Evolutionary conservation across 192 early-diverging fungal genomes (phyloP), one percentile per base, ranked within the genome.

Genomic region (Linnemannia hyalina): DNA sequence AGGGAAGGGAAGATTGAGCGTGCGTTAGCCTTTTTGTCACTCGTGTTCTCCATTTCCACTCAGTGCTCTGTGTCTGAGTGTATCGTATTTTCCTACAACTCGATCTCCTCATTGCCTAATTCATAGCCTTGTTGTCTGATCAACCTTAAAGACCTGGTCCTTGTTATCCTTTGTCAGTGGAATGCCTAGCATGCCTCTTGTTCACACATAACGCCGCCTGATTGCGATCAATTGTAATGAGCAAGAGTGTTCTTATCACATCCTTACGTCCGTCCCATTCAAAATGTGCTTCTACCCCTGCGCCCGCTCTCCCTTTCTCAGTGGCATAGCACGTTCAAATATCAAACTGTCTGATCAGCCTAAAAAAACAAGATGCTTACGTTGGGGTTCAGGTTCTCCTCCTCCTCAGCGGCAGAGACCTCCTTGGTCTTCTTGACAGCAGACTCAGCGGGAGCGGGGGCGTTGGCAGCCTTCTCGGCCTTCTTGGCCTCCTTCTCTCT

Each of bases 401-500:
- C 96, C 73, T 89, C 93, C 42, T 96, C 96, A 76, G 95, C 95
- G 26, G 93, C 93, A 57, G 89, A 88, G 42, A 82, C 81, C 71
- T 91, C 88, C 74, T 87, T 80, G 75, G 88, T 78, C 46, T 82
- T 83, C 35, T 89, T 81, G 40, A 69, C 80, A 44, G 89, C 91
- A 57, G 90, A 82, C 16, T 87, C 80, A 32, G 89, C 87, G 36
- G 93, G 90, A 29, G 90, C 91, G 75, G 91, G 90, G 26, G 90
- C 91, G 85, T 87, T 93, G 75, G 92, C 93, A 38, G 93, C 89
- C 86, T 93, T 89, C 60, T 77, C 79, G 40, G 82, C 93, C 92
- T 95, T 96, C 83, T 93, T 91, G 57, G 94, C 95, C 23, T 97
- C 96, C 95, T 98, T 98, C 82, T 96, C 93, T 65, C 97, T 92